Conservation (phyloP, 2,329 filamentous ascomycete species). For the Fusarium nygamai region DNA sequence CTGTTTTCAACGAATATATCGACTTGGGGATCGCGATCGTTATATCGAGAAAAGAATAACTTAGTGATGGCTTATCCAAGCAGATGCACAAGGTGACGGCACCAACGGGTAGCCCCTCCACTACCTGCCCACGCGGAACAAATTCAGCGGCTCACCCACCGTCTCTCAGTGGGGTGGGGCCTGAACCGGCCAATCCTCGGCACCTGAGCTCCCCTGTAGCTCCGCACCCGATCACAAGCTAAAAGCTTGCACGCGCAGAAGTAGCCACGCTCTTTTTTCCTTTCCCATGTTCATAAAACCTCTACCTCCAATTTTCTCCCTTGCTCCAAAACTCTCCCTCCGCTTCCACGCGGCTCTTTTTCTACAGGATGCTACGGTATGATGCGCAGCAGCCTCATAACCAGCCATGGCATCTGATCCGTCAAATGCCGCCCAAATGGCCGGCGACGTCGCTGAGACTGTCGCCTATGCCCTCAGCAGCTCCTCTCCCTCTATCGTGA, state of each 20-base stretch:
- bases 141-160: slow-evolving; percentile 29
- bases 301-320: slow-evolving; percentile 25
- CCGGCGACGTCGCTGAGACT: slow-evolving; percentile 47
- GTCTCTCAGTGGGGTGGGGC: slow-evolving; percentile 28
- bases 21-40: background rate
- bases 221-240: slow-evolving; percentile 44
- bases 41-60: background rate
- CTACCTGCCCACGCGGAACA: slow-evolving; percentile 17
- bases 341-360: slow-evolving; percentile 38
- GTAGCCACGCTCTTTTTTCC: slow-evolving; percentile 35
- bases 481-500: slow-evolving; percentile 53
- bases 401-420: slow-evolving; percentile 55
- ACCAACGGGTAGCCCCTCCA: slow-evolving; percentile 38
- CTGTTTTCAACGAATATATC: background rate
- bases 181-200: slow-evolving; percentile 41
- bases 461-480: slow-evolving; percentile 47
- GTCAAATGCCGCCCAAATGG: slow-evolving; percentile 50
- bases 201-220: slow-evolving; percentile 37
- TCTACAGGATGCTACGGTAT: slow-evolving; percentile 51
- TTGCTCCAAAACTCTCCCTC: slow-evolving; percentile 24
- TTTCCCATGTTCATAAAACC: slow-evolving; percentile 38
- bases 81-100: slow-evolving; percentile 25
- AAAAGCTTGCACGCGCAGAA: slow-evolving; percentile 35
- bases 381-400: slow-evolving; percentile 43
- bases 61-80: slow-evolving; percentile 8